Base-by-base conservation (phyloP, 805 yeast genomes). In the Ogataea siamensis region DNA sequence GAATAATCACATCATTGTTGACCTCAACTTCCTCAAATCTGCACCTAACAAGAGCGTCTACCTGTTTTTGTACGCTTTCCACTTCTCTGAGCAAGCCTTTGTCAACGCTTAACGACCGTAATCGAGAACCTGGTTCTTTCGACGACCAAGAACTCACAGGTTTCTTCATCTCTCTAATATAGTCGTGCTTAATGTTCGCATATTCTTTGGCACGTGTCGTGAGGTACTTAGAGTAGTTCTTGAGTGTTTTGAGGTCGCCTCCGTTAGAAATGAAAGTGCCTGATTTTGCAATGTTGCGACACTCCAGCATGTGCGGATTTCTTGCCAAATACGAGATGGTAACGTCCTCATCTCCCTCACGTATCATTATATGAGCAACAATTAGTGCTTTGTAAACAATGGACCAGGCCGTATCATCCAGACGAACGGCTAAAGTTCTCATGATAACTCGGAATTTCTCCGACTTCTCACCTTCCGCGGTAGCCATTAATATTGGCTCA, bases 361-460 rank as follows among this genome's bases (percentile, higher is more conserved):
- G 76, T 30, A 91, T 78, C 89, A 93, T 80, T 33, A 88, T 78
- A 67, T 93, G 99, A 18, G 85, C 58, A 22, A 91, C 94, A 44
- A 91, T 71, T 49, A 91, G 68, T 8, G 95, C 65, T 62, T 93
- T 93, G 73, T 77, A 93, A 12, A 83, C 93, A 40, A 89, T 79
- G 5, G 96, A 83, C 96, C 96, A 93, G 5, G 96, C 84, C 4
- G 82, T 66, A 55, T 88, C 95, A 37, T 75, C 76, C 30, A 88
- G 68, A 35, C 96, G 67, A 12, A 58, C 53, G 21, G 70, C 70
- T 39, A 91, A 64, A 1, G 85, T 70, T 34, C 71, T 68, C 78
- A 89, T 79, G 24, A 89, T 81, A 14, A 80, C 76, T 42, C 69
- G 68, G 53, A 91, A 80, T 48, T 85, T 74, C 13, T 74, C 79